These are phyloP conservation scores for Rhamnella rubrinervis DNA, from an alignment of 331 rosid species.

Conservation along the genomic window DNA sequence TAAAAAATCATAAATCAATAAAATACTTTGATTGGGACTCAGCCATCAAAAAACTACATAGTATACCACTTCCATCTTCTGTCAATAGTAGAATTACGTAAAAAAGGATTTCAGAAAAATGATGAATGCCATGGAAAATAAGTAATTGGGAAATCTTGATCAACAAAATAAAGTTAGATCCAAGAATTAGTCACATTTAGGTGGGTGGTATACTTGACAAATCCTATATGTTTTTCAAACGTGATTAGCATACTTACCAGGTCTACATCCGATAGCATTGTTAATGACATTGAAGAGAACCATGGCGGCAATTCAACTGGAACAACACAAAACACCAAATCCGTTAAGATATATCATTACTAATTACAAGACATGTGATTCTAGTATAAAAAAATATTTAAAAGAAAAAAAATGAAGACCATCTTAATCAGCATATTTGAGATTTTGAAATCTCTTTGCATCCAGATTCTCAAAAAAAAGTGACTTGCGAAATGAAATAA, in stretches of 20 bases:
- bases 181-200: constrained; percentile 9
- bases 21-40: background rate
- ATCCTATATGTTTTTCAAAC: constrained; percentile 8
- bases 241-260: constrained; percentile 60
- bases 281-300: constrained; percentile 76
- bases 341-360: constrained; percentile 32
- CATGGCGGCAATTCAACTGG: constrained; percentile 89
- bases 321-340: constrained; percentile 39
- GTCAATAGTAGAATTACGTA: background rate
- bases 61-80: constrained; percentile 3
- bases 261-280: constrained; percentile 69
- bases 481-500: background rate
- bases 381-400: background rate
- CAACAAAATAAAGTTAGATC: constrained; percentile 5
- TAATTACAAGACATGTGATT: background rate
- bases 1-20: background rate
- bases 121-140: background rate
- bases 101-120: background rate
- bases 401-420: background rate
- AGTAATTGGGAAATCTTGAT: constrained; percentile 11
- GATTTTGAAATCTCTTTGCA: constrained; percentile 5
- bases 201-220: constrained; percentile 11
- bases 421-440: background rate
- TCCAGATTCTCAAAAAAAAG: background rate
- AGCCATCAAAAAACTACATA: constrained; percentile 14